Base-by-base conservation (phyloP, 176 grass and related monocot genomes). In the Juncus effusus region DNA sequence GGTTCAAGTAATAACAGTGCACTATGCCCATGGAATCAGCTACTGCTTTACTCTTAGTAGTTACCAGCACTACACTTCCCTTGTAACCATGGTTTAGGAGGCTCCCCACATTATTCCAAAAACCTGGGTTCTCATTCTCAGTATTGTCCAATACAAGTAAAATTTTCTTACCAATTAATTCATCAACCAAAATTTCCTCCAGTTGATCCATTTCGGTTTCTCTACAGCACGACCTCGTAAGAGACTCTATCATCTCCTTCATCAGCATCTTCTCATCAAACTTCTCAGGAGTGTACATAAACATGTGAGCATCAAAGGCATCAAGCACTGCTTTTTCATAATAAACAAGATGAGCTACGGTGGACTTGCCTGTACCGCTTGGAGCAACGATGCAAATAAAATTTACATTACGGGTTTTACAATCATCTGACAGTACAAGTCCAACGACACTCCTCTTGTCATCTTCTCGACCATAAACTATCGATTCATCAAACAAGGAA, bases 131-230 rank as follows among this genome's bases (percentile, higher is more conserved):
- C 13, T 56, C 40, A 42, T 55, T 69, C 7, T 76, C 63, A 6
- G 62, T 69, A 62, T 69, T 65, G 39, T 81, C 78, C 61, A 81
- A 62, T 4, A 81, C 12, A 40, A 81, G 55, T 9, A 69, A 56
- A 3, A 76, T 36, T 10, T 56, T 76, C 4, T 76, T 56, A 41
- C 49, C 42, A 5, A 4, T 10, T 2, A 76, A 7, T 54, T 62
- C 63, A 13, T 76, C 63, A 5, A 3, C 3, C 40, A 62, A 10
- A 13, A 69, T 55, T 61, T 81, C 71, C 39, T n/a, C 15, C 1
- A 81, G 62, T 28, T 12, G 1, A 1, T 8, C 44, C 1, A 49
- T 36, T 47, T 40, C 40, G 0, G 0, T 14, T 12, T 61, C 53
- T 4, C 7, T 64, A 28, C 68, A 64, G 4, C 3, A 39, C 1